phyloP scores from a whole-genome alignment of 192 early-diverging fungal genomes.

The Coemansia sp. region DNA sequence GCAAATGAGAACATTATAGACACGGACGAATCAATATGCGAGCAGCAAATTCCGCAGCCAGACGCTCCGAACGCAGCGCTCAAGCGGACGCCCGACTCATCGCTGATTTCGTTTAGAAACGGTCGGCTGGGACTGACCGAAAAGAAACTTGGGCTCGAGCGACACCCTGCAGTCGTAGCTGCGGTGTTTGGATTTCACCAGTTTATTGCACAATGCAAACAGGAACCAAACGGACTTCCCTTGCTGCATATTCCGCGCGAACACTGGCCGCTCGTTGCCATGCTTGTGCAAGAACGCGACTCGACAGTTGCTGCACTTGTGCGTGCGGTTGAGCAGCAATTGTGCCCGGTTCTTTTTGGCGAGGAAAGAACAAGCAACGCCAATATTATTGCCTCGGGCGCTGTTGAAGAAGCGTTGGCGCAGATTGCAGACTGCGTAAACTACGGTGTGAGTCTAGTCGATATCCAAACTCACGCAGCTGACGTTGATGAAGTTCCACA shows the following conservation, averaged over 20 bases:
- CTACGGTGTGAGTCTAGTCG: slow-evolving; percentile 38
- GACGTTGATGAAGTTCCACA: slow-evolving; percentile 30
- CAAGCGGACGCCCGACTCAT: not conserved
- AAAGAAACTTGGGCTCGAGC: slow-evolving; percentile 41
- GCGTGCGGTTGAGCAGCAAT: slow-evolving; percentile 32
- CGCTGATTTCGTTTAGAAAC: slow-evolving; percentile 26
- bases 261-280: slow-evolving; percentile 37
- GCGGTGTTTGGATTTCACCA: slow-evolving; percentile 46
- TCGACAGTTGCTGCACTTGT: slow-evolving; percentile 23
- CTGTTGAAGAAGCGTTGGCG: slow-evolving; percentile 20
- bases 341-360: slow-evolving; percentile 48
- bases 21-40: not conserved
- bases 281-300: slow-evolving; percentile 48
- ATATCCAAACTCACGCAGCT: slow-evolving; percentile 6
- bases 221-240: slow-evolving; percentile 17
- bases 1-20: not conserved
- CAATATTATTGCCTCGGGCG: slow-evolving; percentile 25
- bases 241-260: slow-evolving; percentile 24
- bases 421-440: slow-evolving; percentile 36
- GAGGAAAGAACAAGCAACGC: slow-evolving; percentile 24
- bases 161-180: slow-evolving; percentile 42
- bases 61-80: not conserved
- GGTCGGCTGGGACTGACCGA: slow-evolving; percentile 36
- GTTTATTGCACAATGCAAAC: slow-evolving; percentile 31
- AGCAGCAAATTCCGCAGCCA: not conserved